phyloP scores from a whole-genome alignment of 1,284 basidiomycete genomes.

The Agroathelia rolfsii region DNA sequence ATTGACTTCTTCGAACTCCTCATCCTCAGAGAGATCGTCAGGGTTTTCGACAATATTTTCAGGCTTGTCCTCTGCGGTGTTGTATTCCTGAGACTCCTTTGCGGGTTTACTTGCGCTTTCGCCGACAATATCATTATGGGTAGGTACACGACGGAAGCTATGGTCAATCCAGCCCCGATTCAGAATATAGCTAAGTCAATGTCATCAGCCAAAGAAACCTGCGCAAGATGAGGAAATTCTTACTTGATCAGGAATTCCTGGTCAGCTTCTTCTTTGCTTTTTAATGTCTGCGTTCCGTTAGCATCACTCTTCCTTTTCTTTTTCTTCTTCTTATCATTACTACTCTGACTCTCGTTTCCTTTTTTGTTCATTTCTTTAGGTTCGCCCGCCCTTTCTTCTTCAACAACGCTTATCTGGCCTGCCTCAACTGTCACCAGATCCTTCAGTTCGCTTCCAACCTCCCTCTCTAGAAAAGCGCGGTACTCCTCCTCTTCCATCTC shows the following conservation, averaged over 20 bases:
- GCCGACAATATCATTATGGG: slow-evolving; percentile 69
- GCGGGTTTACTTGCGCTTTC: slow-evolving; percentile 27
- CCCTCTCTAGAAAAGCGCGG: slow-evolving; percentile 66
- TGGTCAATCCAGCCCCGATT: slow-evolving; percentile 93
- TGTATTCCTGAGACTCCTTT: slow-evolving; percentile 20
- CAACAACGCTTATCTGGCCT: slow-evolving; percentile 11
- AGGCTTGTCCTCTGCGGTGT: slow-evolving; percentile 24
- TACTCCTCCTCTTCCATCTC: slow-evolving; percentile 77
- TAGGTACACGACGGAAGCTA: slow-evolving; percentile 61
- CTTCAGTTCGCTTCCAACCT: slow-evolving; percentile 71
- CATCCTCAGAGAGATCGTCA: slow-evolving; percentile 28
- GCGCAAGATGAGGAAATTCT: slow-evolving; percentile 19
- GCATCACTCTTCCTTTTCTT: slow-evolving; percentile 25
- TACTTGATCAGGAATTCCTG: slow-evolving; percentile 90
- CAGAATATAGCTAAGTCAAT: slow-evolving; percentile 69
- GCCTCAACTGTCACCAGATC: slow-evolving; percentile 42
- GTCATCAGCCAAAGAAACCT: slow-evolving; percentile 2
- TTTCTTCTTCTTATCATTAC: slow-evolving; percentile 23
- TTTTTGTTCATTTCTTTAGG: slow-evolving; percentile 21
- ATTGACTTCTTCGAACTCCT: slow-evolving; percentile 49
- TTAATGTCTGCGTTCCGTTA: slow-evolving; percentile 20
- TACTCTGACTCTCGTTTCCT: slow-evolving; percentile 20
- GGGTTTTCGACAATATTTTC: slow-evolving; percentile 30
- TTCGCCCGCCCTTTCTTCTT: slow-evolving; percentile 17
- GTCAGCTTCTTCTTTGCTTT: slow-evolving; percentile 50